A percentile compares a stretch with the other conserved stretches of the same genome.
These are phyloP conservation scores for Gamsiella multidivaricata DNA, from an alignment of 192 early-diverging fungal species.

Conservation along the genomic window DNA sequence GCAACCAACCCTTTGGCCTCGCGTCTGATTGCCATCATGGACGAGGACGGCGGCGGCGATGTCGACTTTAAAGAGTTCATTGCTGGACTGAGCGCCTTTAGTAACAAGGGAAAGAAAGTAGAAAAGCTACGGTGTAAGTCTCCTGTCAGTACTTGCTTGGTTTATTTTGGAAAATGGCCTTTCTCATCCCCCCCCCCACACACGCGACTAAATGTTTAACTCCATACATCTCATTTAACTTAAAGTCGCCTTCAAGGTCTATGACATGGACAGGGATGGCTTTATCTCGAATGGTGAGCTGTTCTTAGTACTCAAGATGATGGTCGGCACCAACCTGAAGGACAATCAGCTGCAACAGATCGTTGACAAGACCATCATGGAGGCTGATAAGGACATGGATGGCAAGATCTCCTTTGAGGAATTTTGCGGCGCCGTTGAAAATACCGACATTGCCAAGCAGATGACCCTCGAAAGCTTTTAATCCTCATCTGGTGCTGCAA, in stretches of 20 bases:
- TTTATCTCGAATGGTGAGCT: constrained; percentile 99
- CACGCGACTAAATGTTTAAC: too few species aligned
- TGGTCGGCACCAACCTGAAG: constrained; percentile 98
- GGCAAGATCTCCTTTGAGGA: constrained; percentile 98
- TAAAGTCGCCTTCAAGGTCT: constrained; percentile 97
- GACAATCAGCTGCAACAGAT: constrained; percentile 99
- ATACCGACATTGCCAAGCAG: constrained; percentile 94
- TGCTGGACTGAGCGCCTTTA: constrained; percentile 92
- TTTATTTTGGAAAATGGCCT: constrained; percentile 19
- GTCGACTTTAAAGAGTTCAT: constrained; percentile 99
- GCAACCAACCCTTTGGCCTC: constrained; percentile 97
- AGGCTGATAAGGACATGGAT: constrained; percentile 95
- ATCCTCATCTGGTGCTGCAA: too few species aligned
- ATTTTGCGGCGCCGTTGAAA: constrained; percentile 94
- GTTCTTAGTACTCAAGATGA: constrained; percentile 98
- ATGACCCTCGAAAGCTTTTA: constrained; percentile 89
- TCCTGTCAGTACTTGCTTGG: too few species aligned
- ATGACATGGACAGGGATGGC: constrained; percentile 99
- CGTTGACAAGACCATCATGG: constrained; percentile 99
- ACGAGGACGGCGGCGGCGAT: constrained; percentile 97
- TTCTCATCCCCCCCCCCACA: neutral
- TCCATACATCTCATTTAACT: neutral
- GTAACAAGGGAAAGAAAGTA: constrained; percentile 91
- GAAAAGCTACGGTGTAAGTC: constrained; percentile 94
- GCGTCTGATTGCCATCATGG: constrained; percentile 96